Conservation (phyloP, 345 rosid species). For the Turritis glabra region DNA sequence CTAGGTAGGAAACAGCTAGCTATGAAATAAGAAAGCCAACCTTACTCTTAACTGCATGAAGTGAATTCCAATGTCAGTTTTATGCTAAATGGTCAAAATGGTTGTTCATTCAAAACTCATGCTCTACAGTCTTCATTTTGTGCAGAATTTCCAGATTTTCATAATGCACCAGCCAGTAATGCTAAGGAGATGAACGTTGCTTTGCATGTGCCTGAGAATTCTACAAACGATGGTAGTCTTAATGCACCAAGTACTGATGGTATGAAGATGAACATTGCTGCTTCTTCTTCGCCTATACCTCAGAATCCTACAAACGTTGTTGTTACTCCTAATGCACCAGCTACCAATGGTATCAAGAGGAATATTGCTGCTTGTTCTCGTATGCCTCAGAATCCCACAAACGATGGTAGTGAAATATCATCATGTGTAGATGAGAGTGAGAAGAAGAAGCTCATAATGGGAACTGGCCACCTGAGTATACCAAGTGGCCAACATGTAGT, state of each 20-base stretch:
- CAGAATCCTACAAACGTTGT: background rate
- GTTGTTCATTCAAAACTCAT: constrained; percentile 19
- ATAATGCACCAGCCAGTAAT: background rate
- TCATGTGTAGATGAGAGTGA: constrained; percentile 9
- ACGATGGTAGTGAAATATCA: background rate
- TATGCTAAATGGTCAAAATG: background rate
- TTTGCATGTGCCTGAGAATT: constrained; percentile 11
- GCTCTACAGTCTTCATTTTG: background rate
- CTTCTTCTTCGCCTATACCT: constrained; percentile 15
- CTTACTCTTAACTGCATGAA: background rate
- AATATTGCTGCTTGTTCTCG: background rate
- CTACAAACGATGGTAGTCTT: background rate
- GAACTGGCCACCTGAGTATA: constrained; percentile 14
- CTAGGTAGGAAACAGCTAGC: background rate
- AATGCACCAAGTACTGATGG: background rate
- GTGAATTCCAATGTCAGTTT: background rate
- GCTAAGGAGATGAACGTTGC: background rate
- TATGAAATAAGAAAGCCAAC: background rate
- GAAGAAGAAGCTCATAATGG: constrained; percentile 27
- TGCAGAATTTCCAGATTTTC: constrained; percentile 26
- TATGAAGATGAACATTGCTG: background rate
- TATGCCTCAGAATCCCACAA: background rate
- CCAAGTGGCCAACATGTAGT: constrained; percentile 29
- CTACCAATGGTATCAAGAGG: background rate
- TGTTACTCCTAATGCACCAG: background rate